Conservation (phyloP, 768 basidiomycete species). For the Boletus tylopilopsis region DNA sequence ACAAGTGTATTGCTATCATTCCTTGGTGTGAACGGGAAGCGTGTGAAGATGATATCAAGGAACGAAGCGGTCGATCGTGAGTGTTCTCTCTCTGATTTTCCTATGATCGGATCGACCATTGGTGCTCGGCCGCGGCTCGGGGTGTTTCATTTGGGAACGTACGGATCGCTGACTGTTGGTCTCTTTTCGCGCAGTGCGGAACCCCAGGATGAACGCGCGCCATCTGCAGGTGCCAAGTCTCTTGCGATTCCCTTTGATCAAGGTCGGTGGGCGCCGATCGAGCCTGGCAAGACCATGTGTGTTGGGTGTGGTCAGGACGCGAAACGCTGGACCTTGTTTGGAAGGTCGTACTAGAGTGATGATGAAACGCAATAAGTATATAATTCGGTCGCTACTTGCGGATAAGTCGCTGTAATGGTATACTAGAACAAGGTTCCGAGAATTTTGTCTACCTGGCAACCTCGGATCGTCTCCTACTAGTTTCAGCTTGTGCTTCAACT, state of each 20-base stretch:
- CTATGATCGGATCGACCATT: not conserved
- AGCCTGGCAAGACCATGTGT: constrained; percentile 84
- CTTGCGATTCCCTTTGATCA: constrained; percentile 97
- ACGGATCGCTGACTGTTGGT: not conserved
- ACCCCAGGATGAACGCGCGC: constrained; percentile 90
- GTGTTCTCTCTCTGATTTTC: constrained; percentile 3
- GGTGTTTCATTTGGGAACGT: not conserved
- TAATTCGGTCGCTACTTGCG: not conserved
- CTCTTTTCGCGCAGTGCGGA: constrained; percentile 58
- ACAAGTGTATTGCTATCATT: constrained; percentile 81
- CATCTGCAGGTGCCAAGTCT: constrained; percentile 96
- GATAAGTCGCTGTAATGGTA: not conserved
- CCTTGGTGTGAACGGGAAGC: constrained; percentile 95
- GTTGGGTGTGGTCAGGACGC: constrained; percentile 83
- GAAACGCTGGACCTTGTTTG: constrained; percentile 97
- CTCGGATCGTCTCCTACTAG: too few species aligned
- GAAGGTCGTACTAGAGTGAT: constrained; percentile 66
- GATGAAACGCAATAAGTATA: not conserved
- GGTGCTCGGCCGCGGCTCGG: not conserved
- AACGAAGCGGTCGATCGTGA: constrained; percentile 82
- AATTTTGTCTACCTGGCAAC: too few species aligned
- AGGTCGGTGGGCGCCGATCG: constrained; percentile 71
- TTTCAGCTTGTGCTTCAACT: too few species aligned
- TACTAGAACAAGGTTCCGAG: too few species aligned
- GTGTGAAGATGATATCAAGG: constrained; percentile 99